Evolutionary conservation across 495 filamentous ascomycete genomes (phyloP), one percentile per base, ranked within the genome.

Genomic region (Friedmanniomyces endolithicus): DNA sequence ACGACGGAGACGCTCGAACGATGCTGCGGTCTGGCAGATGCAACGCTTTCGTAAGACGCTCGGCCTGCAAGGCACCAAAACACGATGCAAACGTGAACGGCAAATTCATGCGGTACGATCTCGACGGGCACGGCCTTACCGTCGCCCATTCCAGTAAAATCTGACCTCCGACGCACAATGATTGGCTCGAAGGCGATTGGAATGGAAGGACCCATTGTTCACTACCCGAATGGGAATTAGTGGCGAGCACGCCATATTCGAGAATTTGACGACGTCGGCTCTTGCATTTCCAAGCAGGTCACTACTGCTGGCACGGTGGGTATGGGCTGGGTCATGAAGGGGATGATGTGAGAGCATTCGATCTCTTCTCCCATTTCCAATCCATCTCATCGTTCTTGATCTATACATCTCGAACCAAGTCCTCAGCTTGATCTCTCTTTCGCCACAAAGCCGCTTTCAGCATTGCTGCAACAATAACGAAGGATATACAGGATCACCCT

Each of bases 271-370:
- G 43, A 40, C 23, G 50, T 34, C 17, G 33, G 49, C 33, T 19
- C 19, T 16, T 40, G 49, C 49, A 56, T 56, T 56, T 56, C 54
- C 40, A 56, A 56, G 54, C 54, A 56, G 16, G 46, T 46, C 46
- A 31, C n/a, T n/a, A n/a, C 34, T 23, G 54, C 48, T 19, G 54
- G 54, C 24, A 19, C 31, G 12, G 54, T 56, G 34, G 54, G 51
- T 56, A 51, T 56, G 45, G 54, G 47, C 54, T 39, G 41, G 1
- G 16, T n/a, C 11, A 43, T 40, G 49, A 1, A 1, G 16, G 6
- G 19, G 25, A 31, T 50, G 24, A 50, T n/a, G n/a, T n/a, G n/a
- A 9, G 3, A 31, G 25, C 34, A 31, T 33, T 34, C 17, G 17
- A 31, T 34, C 47, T 22, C 47, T 31, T 50, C 29, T 17, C 2